These are phyloP conservation scores for Emergomyces orientalis DNA, from an alignment of 2,329 filamentous ascomycete species.

Conservation along the genomic window DNA sequence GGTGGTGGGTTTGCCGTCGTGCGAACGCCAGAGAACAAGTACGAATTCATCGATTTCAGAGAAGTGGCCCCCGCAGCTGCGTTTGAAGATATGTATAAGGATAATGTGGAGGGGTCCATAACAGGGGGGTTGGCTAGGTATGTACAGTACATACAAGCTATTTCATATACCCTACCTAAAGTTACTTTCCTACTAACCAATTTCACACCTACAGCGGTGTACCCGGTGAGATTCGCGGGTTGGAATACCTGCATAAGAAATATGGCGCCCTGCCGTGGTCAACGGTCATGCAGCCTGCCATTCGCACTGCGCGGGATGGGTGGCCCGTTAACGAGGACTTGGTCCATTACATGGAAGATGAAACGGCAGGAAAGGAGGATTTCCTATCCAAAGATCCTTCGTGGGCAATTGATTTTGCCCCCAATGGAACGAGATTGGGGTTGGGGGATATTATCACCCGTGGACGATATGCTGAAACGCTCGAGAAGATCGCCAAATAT, in stretches of 20 bases:
- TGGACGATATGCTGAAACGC: slow-evolving; percentile 68
- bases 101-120: slow-evolving; percentile 58
- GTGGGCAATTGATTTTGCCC: slow-evolving; percentile 84
- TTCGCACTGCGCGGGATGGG: slow-evolving; percentile 62
- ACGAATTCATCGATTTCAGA: slow-evolving; percentile 82
- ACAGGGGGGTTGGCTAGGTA: slow-evolving; percentile 61
- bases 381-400: slow-evolving; percentile 66
- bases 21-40: slow-evolving; percentile 60
- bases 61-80: slow-evolving; percentile 79
- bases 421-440: slow-evolving; percentile 61
- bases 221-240: slow-evolving; percentile 57
- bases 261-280: slow-evolving; percentile 59
- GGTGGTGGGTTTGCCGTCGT: slow-evolving; percentile 88
- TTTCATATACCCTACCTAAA: not conserved
- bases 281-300: slow-evolving; percentile 62
- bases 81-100: slow-evolving; percentile 73
- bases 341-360: slow-evolving; percentile 59
- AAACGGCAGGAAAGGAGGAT: slow-evolving; percentile 42
- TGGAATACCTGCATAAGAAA: slow-evolving; percentile 63
- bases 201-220: slow-evolving; percentile 38
- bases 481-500: slow-evolving; percentile 64
- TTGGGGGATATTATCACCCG: slow-evolving; percentile 72
- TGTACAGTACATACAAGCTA: slow-evolving; percentile 25
- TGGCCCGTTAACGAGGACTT: slow-evolving; percentile 67
- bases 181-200: not conserved